Conservation (phyloP, 805 yeast genomes). For the Brettanomyces sp. region DNA sequence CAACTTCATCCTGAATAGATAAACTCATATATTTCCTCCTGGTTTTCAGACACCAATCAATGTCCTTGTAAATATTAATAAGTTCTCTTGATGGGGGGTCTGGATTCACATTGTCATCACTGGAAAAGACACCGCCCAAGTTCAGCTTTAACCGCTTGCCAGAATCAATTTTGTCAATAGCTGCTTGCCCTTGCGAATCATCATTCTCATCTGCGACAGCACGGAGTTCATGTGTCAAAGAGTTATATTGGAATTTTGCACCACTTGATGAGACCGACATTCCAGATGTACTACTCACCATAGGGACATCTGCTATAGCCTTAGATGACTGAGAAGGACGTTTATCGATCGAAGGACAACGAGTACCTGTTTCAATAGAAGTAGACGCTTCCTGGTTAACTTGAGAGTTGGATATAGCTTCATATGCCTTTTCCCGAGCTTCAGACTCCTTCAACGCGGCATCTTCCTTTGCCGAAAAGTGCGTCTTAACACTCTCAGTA, state of each 20-base stretch:
- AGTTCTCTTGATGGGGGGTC: slow-evolving; percentile 64
- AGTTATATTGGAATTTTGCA: slow-evolving; percentile 17
- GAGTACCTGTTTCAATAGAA: slow-evolving; percentile 2
- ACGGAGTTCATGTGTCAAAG: slow-evolving; percentile 18
- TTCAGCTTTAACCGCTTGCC: slow-evolving; percentile 19
- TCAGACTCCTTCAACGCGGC: slow-evolving; percentile 55
- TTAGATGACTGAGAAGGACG: slow-evolving; percentile 26
- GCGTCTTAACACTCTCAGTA: slow-evolving; percentile 26
- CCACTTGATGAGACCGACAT: neutral
- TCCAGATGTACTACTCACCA: neutral
- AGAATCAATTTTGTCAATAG: slow-evolving; percentile 1
- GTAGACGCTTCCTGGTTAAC: slow-evolving; percentile 17
- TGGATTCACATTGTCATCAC: slow-evolving; percentile 38
- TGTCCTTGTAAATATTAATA: slow-evolving; percentile 51
- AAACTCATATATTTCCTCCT: slow-evolving; percentile 66
- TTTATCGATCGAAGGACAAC: slow-evolving; percentile 17
- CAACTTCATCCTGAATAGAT: slow-evolving; percentile 63
- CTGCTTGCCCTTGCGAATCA: slow-evolving; percentile 8
- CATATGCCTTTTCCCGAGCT: slow-evolving; percentile 53
- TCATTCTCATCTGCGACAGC: slow-evolving; percentile 3
- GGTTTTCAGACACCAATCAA: slow-evolving; percentile 56
- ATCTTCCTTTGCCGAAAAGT: slow-evolving; percentile 60
- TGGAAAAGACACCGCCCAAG: slow-evolving; percentile 36
- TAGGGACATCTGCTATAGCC: neutral
- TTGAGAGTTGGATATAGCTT: slow-evolving; percentile 25